Evolutionary conservation across 768 basidiomycete species (phyloP), one percentile per base, ranked within the genome.

Genomic region (Tulasnella sp.): DNA sequence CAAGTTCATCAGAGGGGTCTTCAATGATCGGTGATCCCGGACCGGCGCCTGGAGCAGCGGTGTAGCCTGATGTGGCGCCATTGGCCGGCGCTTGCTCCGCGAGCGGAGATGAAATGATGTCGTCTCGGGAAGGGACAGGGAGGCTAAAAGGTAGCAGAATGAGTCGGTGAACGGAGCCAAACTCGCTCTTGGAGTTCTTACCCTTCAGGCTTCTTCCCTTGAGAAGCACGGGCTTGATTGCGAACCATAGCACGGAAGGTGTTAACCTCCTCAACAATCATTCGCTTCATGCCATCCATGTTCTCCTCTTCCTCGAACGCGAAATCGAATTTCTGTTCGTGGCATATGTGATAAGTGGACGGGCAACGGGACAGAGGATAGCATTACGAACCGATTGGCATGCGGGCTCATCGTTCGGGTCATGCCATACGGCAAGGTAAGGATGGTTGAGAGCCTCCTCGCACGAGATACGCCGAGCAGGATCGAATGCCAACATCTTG

Each of bases 341-440:
- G 22, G 19, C 1, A 37, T 4, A 11, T n/a, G 22, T 71, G n/a
- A 34, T 26, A 17, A 40, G 35, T 34, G 17, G 4, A 11, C 16
- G 12, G 36, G 19, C 26, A 14, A 19, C 37, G 1, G 26, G 14
- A 32, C 41, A 32, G 11, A 36, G 52, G 19, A 16, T 29, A 73
- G 29, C 32, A 4, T 9, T 14, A 32, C 34, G 35, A 77, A 94
- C 94, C 65, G 85, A 80, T 41, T 92, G 88, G 79, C 94, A 97
- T 41, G 86, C 76, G 0, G 95, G 95, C 80, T 97, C 95, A 78
- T 98, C 95, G 11, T 91, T 88, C 22, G 95, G 95, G 79, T 98
- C 97, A 78, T 98, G 95, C 97, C 97, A 99, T 12, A 98, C 97
- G 74, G 91, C 87, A 74, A 93, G 82, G 81, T 98, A 99, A 1